Conservation (phyloP, 441 rosid genomes). For the Pelargonium cotyledonis region DNA sequence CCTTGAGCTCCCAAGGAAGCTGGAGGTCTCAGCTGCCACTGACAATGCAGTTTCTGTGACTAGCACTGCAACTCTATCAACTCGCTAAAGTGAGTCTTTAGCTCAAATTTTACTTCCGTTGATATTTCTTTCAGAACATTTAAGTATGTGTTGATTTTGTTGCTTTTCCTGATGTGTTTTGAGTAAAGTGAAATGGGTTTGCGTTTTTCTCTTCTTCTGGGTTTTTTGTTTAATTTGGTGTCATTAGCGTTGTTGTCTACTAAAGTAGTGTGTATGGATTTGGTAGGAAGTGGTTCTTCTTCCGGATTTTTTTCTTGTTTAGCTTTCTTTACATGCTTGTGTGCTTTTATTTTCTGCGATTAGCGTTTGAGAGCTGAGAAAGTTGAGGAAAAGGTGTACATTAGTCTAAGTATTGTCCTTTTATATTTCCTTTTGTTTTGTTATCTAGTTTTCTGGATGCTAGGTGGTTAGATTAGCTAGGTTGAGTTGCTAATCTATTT, state of each 20-base stretch:
- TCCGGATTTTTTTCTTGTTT: neutral
- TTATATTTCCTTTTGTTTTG: neutral
- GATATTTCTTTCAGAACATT: neutral
- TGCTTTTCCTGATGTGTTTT: neutral
- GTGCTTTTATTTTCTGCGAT: neutral
- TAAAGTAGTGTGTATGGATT: no score
- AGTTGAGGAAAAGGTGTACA: neutral
- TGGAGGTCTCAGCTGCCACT: conserved; percentile 19
- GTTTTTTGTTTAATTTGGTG: neutral
- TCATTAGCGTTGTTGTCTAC: neutral
- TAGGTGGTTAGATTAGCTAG: no score
- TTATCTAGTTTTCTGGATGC: no score
- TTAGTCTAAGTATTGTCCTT: neutral
- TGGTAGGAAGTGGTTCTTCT: no score
- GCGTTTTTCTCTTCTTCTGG: neutral
- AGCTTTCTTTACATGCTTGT: neutral
- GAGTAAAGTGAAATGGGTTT: neutral
- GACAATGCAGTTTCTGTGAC: conserved; percentile 14
- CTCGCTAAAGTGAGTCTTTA: conserved; percentile 13
- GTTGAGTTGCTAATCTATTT: no score
- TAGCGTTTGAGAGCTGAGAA: conserved; percentile 19
- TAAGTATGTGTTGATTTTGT: neutral
- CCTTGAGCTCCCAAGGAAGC: conserved; percentile 17
- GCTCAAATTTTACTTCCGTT: neutral
- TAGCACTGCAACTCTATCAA: conserved; percentile 9